Evolutionary conservation across 495 filamentous ascomycete genomes (phyloP), one percentile per base, ranked within the genome.

Genomic region (Schizothecium vesticola): DNA sequence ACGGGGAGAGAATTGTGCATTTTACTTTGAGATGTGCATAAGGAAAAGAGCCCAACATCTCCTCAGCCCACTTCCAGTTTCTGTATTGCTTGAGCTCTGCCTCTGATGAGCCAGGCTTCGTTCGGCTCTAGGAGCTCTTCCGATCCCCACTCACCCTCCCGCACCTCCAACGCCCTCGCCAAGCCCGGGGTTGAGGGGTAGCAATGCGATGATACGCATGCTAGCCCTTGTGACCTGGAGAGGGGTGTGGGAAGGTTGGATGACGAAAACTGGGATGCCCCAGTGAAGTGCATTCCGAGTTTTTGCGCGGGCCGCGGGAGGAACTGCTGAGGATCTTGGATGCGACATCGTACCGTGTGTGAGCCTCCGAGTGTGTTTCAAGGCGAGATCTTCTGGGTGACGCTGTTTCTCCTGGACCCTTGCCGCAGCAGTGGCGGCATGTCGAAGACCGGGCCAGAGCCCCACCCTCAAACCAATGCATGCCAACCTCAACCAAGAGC

Each of bases 261-360:
- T 56, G 25, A 3, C 59, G 24, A 29, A 36, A 62, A 63, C 60
- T 58, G 59, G 60, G 66, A 57, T 67, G 21, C n/a, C 56, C 66
- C 24, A 55, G 33, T 31, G 22, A 3, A 11, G 31, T 43, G 67
- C 19, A 36, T 58, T 56, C 24, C 56, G n/a, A 59, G 26, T 60
- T 66, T 8, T 66, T 66, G 67, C 55, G 67, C 61, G 43, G 43
- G 64, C 67, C 67, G 22, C 60, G 66, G 22, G 62, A n/a, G 11
- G 12, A 11, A 16, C 26, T n/a, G 16, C 43, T 51, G 43, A 6
- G 2, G 43, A 51, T 51, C 43, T 51, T 19, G 11, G 51, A 56
- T 26, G 21, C 55, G 55, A 16, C 33, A 36, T 36, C 33, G 33
- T 12, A 36, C 33, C 33, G 5, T 10, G n/a, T n/a, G n/a, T 19